phyloP scores from a whole-genome alignment of 2,329 filamentous ascomycete species.

The Podosphaera fusca region DNA sequence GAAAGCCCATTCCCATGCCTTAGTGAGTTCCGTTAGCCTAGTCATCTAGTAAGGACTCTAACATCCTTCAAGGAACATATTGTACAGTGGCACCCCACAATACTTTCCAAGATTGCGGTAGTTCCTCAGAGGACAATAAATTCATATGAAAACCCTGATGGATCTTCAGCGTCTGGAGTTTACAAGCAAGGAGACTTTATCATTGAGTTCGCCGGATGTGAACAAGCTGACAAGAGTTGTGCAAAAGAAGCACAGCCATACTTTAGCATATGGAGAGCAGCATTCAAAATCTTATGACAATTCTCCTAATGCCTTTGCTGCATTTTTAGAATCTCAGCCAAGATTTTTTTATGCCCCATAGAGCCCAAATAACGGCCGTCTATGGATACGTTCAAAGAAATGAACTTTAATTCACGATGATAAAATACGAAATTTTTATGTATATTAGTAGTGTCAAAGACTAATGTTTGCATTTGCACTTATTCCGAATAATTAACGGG shows the following conservation, averaged over 20 bases:
- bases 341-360: neutral
- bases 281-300: slow-evolving; percentile 7
- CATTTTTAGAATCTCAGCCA: neutral
- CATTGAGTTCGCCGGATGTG: slow-evolving; percentile 55
- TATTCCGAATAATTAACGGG: neutral
- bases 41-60: neutral
- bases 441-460: neutral
- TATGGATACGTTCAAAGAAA: neutral
- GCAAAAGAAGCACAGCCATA: slow-evolving; percentile 36
- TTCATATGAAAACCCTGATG: slow-evolving; percentile 34
- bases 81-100: slow-evolving; percentile 89
- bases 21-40: slow-evolving; percentile 31
- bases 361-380: neutral
- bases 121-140: slow-evolving; percentile 74
- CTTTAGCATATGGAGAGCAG: slow-evolving; percentile 15
- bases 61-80: slow-evolving; percentile 44
- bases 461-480: neutral
- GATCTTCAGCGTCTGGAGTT: slow-evolving; percentile 26
- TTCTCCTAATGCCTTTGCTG: neutral
- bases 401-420: neutral
- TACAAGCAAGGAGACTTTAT: slow-evolving; percentile 74
- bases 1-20: slow-evolving; percentile 73
- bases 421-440: neutral
- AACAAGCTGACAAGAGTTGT: slow-evolving; percentile 36
- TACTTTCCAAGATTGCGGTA: slow-evolving; percentile 70